A percentile compares a stretch with the other conserved stretches of the same genome.
phyloP scores from a whole-genome alignment of 305 asterid genomes.

The Fraxinus angustifolia region DNA sequence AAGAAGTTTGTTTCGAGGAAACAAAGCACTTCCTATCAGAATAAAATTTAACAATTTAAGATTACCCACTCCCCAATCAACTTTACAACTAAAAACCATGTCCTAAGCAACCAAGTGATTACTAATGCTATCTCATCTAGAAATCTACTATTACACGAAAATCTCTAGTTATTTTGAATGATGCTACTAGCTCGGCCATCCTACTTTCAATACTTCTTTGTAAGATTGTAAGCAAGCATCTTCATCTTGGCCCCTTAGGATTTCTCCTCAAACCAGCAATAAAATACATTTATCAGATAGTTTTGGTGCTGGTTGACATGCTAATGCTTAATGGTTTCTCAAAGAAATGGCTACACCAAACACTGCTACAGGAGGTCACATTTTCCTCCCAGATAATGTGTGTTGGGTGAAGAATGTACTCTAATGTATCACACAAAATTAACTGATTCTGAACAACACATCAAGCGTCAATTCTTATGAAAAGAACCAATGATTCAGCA shows the following conservation, averaged over 20 bases:
- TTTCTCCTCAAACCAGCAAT: conserved; percentile 12
- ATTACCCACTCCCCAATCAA: neutral
- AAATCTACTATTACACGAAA: neutral
- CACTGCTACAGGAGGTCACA: neutral
- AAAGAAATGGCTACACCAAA: conserved; percentile 11
- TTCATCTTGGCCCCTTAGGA: conserved; percentile 1
- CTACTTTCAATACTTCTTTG: neutral
- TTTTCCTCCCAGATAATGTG: neutral
- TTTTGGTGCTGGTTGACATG: conserved; percentile 6
- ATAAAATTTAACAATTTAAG: neutral
- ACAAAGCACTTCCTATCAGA: neutral
- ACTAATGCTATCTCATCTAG: neutral
- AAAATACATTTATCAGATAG: conserved; percentile 10
- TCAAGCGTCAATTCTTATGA: neutral
- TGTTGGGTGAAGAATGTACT: neutral
- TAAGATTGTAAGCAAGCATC: conserved; percentile 7
- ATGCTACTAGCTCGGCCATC: neutral
- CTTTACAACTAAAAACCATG: neutral
- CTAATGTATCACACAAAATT: neutral
- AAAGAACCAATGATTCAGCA: conserved; percentile 7
- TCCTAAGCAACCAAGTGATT: neutral
- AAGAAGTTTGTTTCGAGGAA: neutral
- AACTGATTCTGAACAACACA: neutral
- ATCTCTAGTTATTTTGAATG: neutral
- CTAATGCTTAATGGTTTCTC: conserved; percentile 13